Base-by-base conservation (phyloP, 768 basidiomycete species). In the Suillus tomentosus region DNA sequence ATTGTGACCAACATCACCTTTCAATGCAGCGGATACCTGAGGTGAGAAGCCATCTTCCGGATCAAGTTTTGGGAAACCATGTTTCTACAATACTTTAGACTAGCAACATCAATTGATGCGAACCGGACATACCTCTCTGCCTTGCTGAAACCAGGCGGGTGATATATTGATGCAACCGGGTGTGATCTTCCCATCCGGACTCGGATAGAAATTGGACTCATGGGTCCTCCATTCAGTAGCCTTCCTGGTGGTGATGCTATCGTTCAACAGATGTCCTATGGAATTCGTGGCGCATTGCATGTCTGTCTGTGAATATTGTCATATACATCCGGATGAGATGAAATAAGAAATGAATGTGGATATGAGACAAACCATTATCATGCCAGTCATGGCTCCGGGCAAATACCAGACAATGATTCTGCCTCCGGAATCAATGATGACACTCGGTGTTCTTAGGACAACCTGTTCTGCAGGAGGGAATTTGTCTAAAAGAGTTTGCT, bases 401-500 rank as follows among this genome's bases (percentile, higher is more conserved):
- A 51, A 51, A 51, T 51, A 51, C 50, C 50, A 51, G 27, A 51
- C 50, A 51, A 51, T 51, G 0, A 51, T 51, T 51, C 14, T 51
- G 27, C 50, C 27, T 15, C 24, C 7, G 0, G 15, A 51, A 27
- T 51, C 50, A 8, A 51, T 27, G 3, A 51, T 51, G 27, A 51
- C 15, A 14, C 42, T 43, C 7, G 8, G 42, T 43, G 42, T 43
- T 43, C 3, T 43, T 43, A 43, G 13, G 42, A 43, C 42, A 43
- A 43, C 5, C 42, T 43, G 40, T 42, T 42, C 17, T 43, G 15
- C 17, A 19, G 42, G 42, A 43, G 42, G 42, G 42, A 43, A 43
- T 43, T 43, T 43, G 17, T 43, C 17, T 6, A 43, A 43, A 17
- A 43, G 42, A 19, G 42, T 43, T 9, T 43, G 42, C 42, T 43